Evolutionary conservation across 176 grass and related monocot species (phyloP), one percentile per base, ranked within the genome.

Genomic region (Bolboschoenus planiculmis): DNA sequence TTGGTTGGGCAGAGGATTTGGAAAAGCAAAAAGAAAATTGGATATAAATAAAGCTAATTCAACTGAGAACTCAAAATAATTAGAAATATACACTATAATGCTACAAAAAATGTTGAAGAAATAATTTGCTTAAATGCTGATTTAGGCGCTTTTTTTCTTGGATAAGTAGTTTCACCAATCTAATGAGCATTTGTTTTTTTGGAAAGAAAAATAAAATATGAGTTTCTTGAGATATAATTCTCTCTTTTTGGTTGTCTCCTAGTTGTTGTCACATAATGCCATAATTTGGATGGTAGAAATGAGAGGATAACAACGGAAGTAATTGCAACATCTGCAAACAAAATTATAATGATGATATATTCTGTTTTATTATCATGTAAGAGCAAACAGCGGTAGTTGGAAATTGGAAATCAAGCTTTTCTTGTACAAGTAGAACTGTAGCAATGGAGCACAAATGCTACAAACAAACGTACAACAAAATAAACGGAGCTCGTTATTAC

Each of bases 381-480:
- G 5, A 46, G 14, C 37, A 18, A 53, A 50, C 13, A 77, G 8
- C 27, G 6, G 4, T 53, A 51, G 46, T 30, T 33, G 46, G 72
- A 30, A 77, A 51, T 77, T n/a, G n/a, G n/a, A n/a, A n/a, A n/a
- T n/a, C 4, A 76, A 33, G 44, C 5, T 50, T 31, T 20, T n/a
- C 46, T 31, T 51, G 72, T 77, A 31, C 72, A 18, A 53, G 72
- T 18, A 51, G 4, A 10, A 5, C 40, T 42, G 65, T 70, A 39
- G 36, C 65, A 42, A 9, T 60, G 57, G 4, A 14, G 62, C 62
- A 20, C 21, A 58, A 9, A 65, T 65, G 31, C 39, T 48, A 6
- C 40, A 76, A 27, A 46, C 20, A 76, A 76, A 46, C 71, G n/a
- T n/a, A n/a, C n/a, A n/a, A n/a, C n/a, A n/a, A 76, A 76, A 54